Evolutionary conservation across 2,329 filamentous ascomycete genomes (phyloP).

Genomic region (Ceratocystis papillata): DNA sequence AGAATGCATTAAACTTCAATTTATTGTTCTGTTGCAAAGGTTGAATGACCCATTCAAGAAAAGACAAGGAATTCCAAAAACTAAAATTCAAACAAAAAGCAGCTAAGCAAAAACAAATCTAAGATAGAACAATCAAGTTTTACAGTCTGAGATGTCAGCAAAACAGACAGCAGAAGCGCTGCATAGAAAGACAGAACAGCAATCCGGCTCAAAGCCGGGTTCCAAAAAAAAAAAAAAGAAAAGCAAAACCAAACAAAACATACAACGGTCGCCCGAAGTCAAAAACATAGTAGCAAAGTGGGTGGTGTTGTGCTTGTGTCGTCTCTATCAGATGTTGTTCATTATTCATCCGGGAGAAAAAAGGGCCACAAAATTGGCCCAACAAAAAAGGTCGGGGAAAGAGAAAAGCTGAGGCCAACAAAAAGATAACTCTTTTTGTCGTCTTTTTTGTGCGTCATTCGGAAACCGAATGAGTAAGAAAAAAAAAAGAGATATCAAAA

Average conservation of each 20-base stretch:
- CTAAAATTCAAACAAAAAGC: not conserved
- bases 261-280: not conserved
- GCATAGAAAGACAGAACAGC: not conserved
- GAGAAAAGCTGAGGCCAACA: not conserved
- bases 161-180: not conserved
- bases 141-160: not conserved
- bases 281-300: not conserved
- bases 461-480: not conserved
- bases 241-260: not conserved
- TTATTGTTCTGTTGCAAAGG: not conserved
- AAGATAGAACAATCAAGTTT: not conserved
- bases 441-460: constrained; percentile 1
- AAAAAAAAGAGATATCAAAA: not conserved
- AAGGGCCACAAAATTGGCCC: not conserved
- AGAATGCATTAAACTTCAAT: not conserved
- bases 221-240: not conserved
- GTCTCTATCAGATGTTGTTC: constrained; percentile 5
- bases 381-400: not conserved
- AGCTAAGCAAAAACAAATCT: too few relatives aligned
- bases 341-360: not conserved
- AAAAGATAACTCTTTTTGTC: not conserved
- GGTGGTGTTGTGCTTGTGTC: not conserved
- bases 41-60: not conserved
- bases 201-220: not conserved
- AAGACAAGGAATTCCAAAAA: not conserved